Conservation (phyloP, 495 filamentous ascomycete species). For the Trichoderma virens region DNA sequence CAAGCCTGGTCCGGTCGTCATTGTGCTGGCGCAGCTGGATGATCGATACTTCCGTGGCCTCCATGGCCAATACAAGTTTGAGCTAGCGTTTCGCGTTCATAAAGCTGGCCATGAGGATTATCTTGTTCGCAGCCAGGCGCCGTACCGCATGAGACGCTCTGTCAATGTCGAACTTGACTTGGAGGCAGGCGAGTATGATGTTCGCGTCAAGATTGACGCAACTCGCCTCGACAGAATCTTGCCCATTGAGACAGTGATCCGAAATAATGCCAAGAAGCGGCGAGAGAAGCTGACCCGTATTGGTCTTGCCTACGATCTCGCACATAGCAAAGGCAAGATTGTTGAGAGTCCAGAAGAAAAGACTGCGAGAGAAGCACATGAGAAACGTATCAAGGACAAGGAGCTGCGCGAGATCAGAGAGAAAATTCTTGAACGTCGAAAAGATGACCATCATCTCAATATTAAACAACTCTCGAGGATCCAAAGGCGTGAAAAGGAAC, state of each 20-base stretch:
- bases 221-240: conserved; percentile 40
- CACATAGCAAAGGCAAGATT: conserved; percentile 68
- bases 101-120: conserved; percentile 76
- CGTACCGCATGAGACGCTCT: conserved; percentile 64
- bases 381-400: conserved; percentile 38
- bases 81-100: conserved; percentile 73
- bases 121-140: conserved; percentile 68
- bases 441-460: conserved; percentile 19
- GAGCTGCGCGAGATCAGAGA: conserved; percentile 45
- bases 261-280: conserved; percentile 48
- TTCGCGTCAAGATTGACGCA: conserved; percentile 74
- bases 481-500: conserved; percentile 20
- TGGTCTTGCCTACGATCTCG: conserved; percentile 75
- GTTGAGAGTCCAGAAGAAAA: conserved; percentile 60
- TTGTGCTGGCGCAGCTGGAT: conserved; percentile 80
- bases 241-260: conserved; percentile 62
- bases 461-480: conserved; percentile 20
- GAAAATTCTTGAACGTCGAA: conserved; percentile 35
- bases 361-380: conserved; percentile 33
- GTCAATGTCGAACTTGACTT: conserved; percentile 77
- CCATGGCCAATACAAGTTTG: conserved; percentile 71
- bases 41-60: conserved; percentile 79
- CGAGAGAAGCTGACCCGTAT: conserved; percentile 80
- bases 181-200: conserved; percentile 71
- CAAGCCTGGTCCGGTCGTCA: conserved; percentile 60